Evolutionary conservation across 345 rosid species (phyloP), one percentile per base, ranked within the genome.

Genomic region (Erucastrum elatum): DNA sequence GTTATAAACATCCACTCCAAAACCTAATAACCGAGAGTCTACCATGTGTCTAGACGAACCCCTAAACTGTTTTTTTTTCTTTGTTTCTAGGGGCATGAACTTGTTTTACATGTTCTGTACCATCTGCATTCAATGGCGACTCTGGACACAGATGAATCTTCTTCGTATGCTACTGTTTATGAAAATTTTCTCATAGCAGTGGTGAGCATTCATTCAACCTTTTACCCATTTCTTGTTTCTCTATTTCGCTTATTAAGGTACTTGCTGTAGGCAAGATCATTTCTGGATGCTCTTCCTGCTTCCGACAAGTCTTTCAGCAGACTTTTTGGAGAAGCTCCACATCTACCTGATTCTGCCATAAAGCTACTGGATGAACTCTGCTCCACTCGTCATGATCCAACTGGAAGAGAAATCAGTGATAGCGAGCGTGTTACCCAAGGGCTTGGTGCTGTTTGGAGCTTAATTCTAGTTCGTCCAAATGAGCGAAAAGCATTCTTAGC

Each of bases 371-470:
- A 89, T 44, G 87, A 90, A 73, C 88, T 95, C 82, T 95, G 99
- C 91, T 87, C 85, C 80, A 87, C 85, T 77, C 86, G 86, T 78
- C 80, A 85, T 86, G 94, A 88, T 81, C 76, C 77, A 64, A 73
- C 70, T 70, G 94, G 91, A 64, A 89, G 83, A 81, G 90, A 85
- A 79, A 75, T 83, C 61, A 83, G 87, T 64, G 99, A 90, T 81
- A 84, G 87, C 66, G 97, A 95, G 81, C 97, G 94, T 79, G 92
- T 95, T 35, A 93, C 98, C 46, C 99, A 95, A 80, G 99, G 98
- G 60, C 97, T 95, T 74, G 98, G 97, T 79, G 92, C 97, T 41
- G 97, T 89, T 30, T 95, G 99, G 99, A 87, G 98, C 86, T 87
- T 95, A 84, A 90, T 95, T 84, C 75, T 91, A 85, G 96, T 92